A percentile compares a stretch with the other conserved stretches of the same genome.
phyloP scores from a whole-genome alignment of 345 rosid species.

The Pugionium cornutum region DNA sequence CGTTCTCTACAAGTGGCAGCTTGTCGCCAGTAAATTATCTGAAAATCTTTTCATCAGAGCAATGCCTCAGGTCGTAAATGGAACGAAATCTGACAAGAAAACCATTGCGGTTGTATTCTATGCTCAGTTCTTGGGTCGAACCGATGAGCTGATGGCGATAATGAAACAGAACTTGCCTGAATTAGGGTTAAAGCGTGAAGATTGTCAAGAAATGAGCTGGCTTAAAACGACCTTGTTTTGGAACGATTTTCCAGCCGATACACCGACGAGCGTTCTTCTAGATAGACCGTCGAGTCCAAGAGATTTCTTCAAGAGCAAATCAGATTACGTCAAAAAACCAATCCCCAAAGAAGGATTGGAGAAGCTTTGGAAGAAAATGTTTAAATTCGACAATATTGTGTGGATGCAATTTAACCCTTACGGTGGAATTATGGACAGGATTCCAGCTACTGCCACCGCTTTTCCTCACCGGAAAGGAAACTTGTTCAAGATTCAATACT shows the following conservation, averaged over 20 bases:
- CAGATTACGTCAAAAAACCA: slow-evolving; percentile 57
- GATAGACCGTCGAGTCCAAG: slow-evolving; percentile 26
- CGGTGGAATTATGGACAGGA: slow-evolving; percentile 62
- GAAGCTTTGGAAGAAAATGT: slow-evolving; percentile 41
- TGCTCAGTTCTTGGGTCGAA: slow-evolving; percentile 45
- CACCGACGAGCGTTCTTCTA: slow-evolving; percentile 8
- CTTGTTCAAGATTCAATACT: slow-evolving; percentile 51
- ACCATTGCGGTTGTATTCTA: slow-evolving; percentile 37
- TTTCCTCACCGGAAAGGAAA: slow-evolving; percentile 66
- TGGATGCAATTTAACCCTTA: slow-evolving; percentile 57
- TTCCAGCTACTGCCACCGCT: slow-evolving; percentile 44
- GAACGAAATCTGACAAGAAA: slow-evolving; percentile 26
- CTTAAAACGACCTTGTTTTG: slow-evolving; percentile 40
- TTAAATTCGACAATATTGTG: slow-evolving; percentile 37
- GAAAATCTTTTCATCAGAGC: slow-evolving; percentile 50
- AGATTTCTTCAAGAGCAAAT: slow-evolving; percentile 50
- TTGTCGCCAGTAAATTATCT: slow-evolving; percentile 39
- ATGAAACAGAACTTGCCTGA: slow-evolving; percentile 38
- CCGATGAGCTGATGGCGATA: slow-evolving; percentile 37
- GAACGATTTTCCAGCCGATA: slow-evolving; percentile 34
- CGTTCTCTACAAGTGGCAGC: slow-evolving; percentile 56
- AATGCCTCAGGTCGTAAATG: slow-evolving; percentile 8
- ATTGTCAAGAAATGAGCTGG: slow-evolving; percentile 49
- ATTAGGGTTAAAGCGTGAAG: slow-evolving; percentile 32
- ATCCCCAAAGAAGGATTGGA: slow-evolving; percentile 42